phyloP scores from a whole-genome alignment of 768 basidiomycete genomes.

The Trametes punicea region DNA sequence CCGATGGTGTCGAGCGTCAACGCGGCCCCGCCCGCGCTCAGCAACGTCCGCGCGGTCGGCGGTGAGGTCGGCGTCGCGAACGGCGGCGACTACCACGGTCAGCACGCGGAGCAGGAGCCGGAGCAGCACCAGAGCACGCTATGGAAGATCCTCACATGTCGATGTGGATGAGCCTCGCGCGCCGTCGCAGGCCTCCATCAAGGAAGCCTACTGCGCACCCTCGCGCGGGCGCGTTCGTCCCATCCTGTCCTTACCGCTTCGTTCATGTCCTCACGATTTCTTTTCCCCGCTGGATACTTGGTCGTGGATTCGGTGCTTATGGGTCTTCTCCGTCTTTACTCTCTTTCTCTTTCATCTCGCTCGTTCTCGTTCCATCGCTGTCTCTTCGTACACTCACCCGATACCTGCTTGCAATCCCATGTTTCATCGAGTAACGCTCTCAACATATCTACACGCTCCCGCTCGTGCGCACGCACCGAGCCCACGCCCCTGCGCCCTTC shows the following conservation, averaged over 20 bases:
- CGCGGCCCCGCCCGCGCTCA: conserved; percentile 69
- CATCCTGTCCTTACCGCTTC: conserved; percentile 29
- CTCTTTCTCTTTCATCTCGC: not conserved
- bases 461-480: not conserved
- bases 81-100: conserved; percentile 54
- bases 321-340: not conserved
- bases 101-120: conserved; percentile 54
- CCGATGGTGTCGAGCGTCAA: conserved; percentile 75
- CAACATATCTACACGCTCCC: not conserved
- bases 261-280: conserved; percentile 9
- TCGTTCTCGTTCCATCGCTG: conserved; percentile 2
- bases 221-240: conserved; percentile 19
- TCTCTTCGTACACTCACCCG: conserved; percentile 8
- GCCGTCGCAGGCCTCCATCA: not conserved
- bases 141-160: conserved; percentile 73
- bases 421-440: not conserved
- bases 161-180: conserved; percentile 52
- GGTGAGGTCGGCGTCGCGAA: conserved; percentile 67
- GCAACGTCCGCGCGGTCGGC: conserved; percentile 65
- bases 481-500: not conserved
- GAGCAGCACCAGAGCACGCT: conserved; percentile 53
- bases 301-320: conserved; percentile 1
- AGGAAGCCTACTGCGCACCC: conserved; percentile 18
- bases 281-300: conserved; percentile 8
- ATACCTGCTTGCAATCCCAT: conserved; percentile 15